Evolutionary conservation across 2,329 filamentous ascomycete genomes (phyloP), one percentile per base, ranked within the genome.

Genomic region (Alternaria gaisen): DNA sequence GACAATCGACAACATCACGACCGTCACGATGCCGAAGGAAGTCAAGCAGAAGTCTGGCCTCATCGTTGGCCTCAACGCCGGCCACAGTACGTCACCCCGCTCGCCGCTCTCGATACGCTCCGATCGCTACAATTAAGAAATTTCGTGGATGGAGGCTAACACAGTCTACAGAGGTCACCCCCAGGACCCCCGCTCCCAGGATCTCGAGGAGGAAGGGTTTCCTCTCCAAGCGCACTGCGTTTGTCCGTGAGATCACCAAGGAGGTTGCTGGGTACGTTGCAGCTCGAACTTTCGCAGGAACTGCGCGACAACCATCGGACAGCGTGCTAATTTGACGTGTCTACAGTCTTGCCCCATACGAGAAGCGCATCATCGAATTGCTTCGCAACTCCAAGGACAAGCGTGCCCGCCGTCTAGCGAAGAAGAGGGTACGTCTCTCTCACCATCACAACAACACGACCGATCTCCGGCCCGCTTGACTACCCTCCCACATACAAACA

Each of bases 371-470:
- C 77, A 97, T 99, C 82, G 95, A 99, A 89, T 87, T 99, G 82
- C 91, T 99, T 85, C 93, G 95, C 80, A 99, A 99, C 91, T 91
- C 88, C 87, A 96, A 97, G 88, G 95, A 99, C 86, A 98, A 98
- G 92, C 93, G 94, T 85, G 94, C 94, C 80, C 90, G 94, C 78
- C 97, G 97, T 91, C 92, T 97, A 80, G 94, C 94, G 80, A 98
- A 98, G 94, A 97, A 97, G 92, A 90, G 94, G 84, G 91, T 94
- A 88, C 75, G 91, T 88, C 62, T 59, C 42, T 54, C 54, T 46
- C 60, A 28, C 53, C 36, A 41, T 12, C 32, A 40, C n/a, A 22
- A 51, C 11, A 22, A 40, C 24, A 42, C 47, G 44, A 57, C n/a
- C 43, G 52, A 54, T 40, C 41, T 54, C 40, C 5, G n/a, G 47